Evolutionary conservation across 2,329 filamentous ascomycete species (phyloP), one percentile per base, ranked within the genome.

Genomic region (Xylariaceae sp.): DNA sequence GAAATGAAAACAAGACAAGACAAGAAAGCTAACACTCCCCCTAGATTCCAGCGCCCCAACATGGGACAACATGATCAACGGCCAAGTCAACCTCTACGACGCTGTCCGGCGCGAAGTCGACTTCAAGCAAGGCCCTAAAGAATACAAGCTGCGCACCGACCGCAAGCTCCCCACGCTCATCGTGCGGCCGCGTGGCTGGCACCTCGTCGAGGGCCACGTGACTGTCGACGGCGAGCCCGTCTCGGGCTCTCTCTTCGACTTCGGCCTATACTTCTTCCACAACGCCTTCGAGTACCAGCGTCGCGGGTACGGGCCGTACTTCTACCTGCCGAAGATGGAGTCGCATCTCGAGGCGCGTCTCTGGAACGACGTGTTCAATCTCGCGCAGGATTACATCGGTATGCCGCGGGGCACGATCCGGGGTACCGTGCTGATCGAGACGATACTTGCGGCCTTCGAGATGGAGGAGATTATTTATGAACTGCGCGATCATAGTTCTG

Each of bases 401-500:
- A 88, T 99, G 78, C 84, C 84, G 57, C 85, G 94, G 61, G 94
- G 94, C 57, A 97, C 92, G 57, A 96, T 97, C 76, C 89, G 94
- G 69, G 94, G 85, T 63, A 99, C 94, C 2, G 93, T 97, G 45
- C 80, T 99, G 69, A 97, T 99, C 72, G 94, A 99, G 84, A 97
- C 94, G 58, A 97, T 99, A 75, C 84, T 93, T 49, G 94, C 94
- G 48, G 94, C 93, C 13, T 99, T 99, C 72, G 94, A 99, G 82
- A 99, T 99, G 94, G 94, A 99, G 71, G 94, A 99, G 86, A 97
- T 99, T 77, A 97, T 99, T 78, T 99, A 97, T 77, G 94, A 97
- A 80, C 88, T 99, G 67, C 89, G 94, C 62, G 93, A 97, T 73
- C 94, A 99, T 82, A 93, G 88, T 75, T 89, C 93, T 5, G 94